phyloP scores from a whole-genome alignment of 305 asterid genomes.

The Fraxinus xanthoxyloides region DNA sequence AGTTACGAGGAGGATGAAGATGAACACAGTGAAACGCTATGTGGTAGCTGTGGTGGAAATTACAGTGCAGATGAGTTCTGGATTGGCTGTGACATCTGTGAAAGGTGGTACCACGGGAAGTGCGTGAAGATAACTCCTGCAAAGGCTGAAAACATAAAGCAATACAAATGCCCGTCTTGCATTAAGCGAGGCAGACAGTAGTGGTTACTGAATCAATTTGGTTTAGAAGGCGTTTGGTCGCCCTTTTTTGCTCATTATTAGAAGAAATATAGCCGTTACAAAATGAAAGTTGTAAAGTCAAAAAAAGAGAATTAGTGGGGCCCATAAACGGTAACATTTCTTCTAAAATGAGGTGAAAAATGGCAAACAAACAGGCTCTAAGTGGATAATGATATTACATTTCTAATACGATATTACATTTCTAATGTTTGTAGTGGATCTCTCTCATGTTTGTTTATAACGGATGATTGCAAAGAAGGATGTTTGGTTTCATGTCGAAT shows the following conservation, averaged over 20 bases:
- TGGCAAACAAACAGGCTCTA: neutral
- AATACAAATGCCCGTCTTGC: conserved; percentile 24
- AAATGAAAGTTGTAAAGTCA: neutral
- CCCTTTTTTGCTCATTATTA: neutral
- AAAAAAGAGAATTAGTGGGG: neutral
- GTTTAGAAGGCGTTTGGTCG: neutral
- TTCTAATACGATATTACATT: neutral
- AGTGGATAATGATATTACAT: neutral
- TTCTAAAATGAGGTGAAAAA: neutral
- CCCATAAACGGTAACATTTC: neutral
- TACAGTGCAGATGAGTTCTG: conserved; percentile 26
- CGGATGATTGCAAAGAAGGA: neutral
- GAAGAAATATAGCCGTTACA: neutral
- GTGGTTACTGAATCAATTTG: conserved; percentile 9
- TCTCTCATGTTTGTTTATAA: neutral
- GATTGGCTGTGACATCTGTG: conserved; percentile 10
- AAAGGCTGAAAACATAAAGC: conserved; percentile 18
- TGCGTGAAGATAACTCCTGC: conserved; percentile 18
- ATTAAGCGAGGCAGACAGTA: conserved; percentile 15
- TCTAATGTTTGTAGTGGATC: neutral
- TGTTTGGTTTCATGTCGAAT: neutral
- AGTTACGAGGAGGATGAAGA: conserved; percentile 34
- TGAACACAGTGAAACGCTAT: conserved; percentile 40
- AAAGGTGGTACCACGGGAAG: conserved; percentile 11
- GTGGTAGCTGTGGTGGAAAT: conserved; percentile 38